phyloP scores from a whole-genome alignment of 2,329 filamentous ascomycete genomes.

The Setomelanomma holmii region DNA sequence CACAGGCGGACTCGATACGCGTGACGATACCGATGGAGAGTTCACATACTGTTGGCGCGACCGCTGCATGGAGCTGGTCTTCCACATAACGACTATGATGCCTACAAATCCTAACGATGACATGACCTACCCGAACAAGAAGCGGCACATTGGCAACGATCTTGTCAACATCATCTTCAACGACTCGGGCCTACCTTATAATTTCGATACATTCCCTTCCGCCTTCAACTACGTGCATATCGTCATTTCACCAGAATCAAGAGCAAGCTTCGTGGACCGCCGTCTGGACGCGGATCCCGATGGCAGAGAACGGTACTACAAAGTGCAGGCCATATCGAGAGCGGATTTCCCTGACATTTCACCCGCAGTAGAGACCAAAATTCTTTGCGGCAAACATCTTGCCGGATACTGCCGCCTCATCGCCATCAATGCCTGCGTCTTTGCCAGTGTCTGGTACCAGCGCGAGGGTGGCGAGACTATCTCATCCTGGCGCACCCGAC shows the following conservation, averaged over 20 bases:
- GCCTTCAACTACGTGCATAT: slow-evolving; percentile 98
- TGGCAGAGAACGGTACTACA: slow-evolving; percentile 71
- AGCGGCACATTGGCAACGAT: slow-evolving; percentile 95
- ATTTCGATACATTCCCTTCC: slow-evolving; percentile 89
- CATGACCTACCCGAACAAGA: slow-evolving; percentile 78
- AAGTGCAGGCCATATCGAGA: slow-evolving; percentile 87
- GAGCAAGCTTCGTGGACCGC: slow-evolving; percentile 73
- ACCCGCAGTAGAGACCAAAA: slow-evolving; percentile 85
- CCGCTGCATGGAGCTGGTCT: slow-evolving; percentile 91
- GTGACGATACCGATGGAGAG: slow-evolving; percentile 80
- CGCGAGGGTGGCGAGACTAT: slow-evolving; percentile 80
- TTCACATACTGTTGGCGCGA: slow-evolving; percentile 95
- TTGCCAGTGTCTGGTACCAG: slow-evolving; percentile 87
- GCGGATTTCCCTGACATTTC: slow-evolving; percentile 91
- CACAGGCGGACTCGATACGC: slow-evolving; percentile 85
- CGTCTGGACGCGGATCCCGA: slow-evolving; percentile 51
- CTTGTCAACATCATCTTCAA: slow-evolving; percentile 99
- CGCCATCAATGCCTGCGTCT: slow-evolving; percentile 91
- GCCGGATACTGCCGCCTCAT: slow-evolving; percentile 86
- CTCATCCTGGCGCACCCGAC: slow-evolving; percentile 86
- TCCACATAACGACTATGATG: slow-evolving; percentile 97
- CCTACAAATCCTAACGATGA: slow-evolving; percentile 83
- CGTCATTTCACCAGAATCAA: slow-evolving; percentile 87
- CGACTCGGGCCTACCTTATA: slow-evolving; percentile 87
- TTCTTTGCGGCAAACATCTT: slow-evolving; percentile 82